These are phyloP conservation scores for Zostera marina DNA, from an alignment of 116 monocot genomes.

Conservation along the genomic window DNA sequence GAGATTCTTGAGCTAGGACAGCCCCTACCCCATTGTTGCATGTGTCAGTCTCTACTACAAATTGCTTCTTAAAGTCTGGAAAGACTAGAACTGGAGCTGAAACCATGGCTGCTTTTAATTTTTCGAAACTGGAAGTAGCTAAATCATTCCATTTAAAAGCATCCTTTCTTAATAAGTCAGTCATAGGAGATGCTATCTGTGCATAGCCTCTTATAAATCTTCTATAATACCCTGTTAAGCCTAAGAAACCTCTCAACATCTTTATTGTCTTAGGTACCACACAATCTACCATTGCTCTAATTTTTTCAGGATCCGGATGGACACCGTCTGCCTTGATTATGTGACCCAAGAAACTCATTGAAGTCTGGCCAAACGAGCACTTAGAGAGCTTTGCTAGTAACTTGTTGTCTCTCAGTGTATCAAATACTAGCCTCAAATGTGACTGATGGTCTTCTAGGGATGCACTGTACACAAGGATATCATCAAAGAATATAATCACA, in stretches of 20 bases:
- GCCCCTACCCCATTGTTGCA: neutral
- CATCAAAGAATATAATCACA: conserved; percentile 4
- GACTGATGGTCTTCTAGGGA: neutral
- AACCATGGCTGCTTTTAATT: neutral
- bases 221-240: neutral
- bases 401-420: neutral
- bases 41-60: neutral
- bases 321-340: too few relatives aligned
- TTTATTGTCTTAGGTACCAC: neutral
- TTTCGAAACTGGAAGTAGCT: too few relatives aligned
- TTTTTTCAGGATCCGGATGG: neutral
- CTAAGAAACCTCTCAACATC: neutral
- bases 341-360: too few relatives aligned
- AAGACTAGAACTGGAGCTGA: neutral
- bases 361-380: neutral
- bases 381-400: neutral
- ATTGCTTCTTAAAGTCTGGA: neutral
- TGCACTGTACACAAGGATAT: conserved; percentile 1
- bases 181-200: neutral
- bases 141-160: neutral
- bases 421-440: neutral
- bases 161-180: neutral
- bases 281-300: neutral
- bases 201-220: neutral
- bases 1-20: neutral